Conservation (phyloP, 73 alveolate genomes). For the Tetrahymena malaccensis region DNA sequence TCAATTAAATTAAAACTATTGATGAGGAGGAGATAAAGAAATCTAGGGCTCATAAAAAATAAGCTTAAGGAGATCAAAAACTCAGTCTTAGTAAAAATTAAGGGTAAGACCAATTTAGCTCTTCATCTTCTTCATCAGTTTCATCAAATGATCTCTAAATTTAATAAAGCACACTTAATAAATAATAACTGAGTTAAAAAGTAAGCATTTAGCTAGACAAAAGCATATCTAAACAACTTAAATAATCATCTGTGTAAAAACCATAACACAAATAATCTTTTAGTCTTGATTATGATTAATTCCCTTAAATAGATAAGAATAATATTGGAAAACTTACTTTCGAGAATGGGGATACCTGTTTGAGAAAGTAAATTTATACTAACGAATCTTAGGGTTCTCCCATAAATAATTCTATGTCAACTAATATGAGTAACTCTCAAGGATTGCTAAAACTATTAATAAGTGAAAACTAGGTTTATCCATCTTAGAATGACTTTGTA, state of each 20-base stretch:
- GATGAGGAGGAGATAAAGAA: not conserved
- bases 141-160: not conserved
- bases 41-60: not conserved
- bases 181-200: not conserved
- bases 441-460: not conserved
- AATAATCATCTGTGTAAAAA: not conserved
- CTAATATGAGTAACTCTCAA: not conserved
- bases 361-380: not conserved
- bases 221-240: not conserved
- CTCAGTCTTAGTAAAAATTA: too few relatives aligned
- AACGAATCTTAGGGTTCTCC: not conserved
- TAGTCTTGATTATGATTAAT: not conserved
- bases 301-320: not conserved
- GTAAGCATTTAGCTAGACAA: not conserved
- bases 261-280: not conserved
- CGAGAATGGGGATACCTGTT: not conserved
- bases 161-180: not conserved
- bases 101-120: not conserved
- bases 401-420: not conserved
- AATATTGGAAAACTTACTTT: not conserved
- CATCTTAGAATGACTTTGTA: not conserved
- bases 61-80: not conserved
- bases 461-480: not conserved
- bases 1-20: not conserved
- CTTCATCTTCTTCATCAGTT: not conserved